Percentiles rank a stretch among this genome's conserved stretches.
These are phyloP conservation scores for Amyloporia xantha DNA, from an alignment of 768 basidiomycete species.

Conservation along the genomic window DNA sequence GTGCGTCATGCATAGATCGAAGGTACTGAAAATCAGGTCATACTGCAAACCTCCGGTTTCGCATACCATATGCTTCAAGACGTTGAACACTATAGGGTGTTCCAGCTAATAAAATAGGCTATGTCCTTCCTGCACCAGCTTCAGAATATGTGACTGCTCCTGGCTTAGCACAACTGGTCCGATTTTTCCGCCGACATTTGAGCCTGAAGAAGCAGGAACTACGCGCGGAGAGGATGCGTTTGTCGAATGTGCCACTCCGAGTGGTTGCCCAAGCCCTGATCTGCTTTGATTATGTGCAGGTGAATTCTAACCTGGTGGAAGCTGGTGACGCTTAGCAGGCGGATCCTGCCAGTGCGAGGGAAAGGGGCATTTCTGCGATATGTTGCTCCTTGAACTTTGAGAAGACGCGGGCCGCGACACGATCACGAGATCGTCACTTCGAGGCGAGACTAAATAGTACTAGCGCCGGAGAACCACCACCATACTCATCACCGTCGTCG, in stretches of 20 bases:
- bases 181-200: conserved; percentile 16
- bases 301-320: conserved; percentile 34
- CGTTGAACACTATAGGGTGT: too few relatives aligned
- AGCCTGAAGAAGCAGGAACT: conserved; percentile 9
- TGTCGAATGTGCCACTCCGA: too few relatives aligned
- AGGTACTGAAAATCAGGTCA: too few relatives aligned
- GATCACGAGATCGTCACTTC: too few relatives aligned
- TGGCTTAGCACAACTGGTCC: conserved; percentile 60
- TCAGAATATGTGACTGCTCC: conserved; percentile 82
- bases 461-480: conserved; percentile 51
- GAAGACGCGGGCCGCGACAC: background rate
- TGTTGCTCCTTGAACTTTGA: conserved; percentile 15
- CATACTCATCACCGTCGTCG: too few relatives aligned
- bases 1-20: too few relatives aligned
- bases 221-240: conserved; percentile 2
- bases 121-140: conserved; percentile 64
- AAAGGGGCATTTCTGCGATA: conserved; percentile 27
- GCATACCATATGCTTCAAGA: too few relatives aligned
- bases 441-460: conserved; percentile 19
- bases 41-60: too few relatives aligned
- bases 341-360: conserved; percentile 14
- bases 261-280: conserved; percentile 4
- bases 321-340: conserved; percentile 44
- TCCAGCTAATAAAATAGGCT: too few relatives aligned
- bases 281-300: conserved; percentile 1